Evolutionary conservation across 2,329 filamentous ascomycete species (phyloP), one percentile per base, ranked within the genome.

Genomic region (Sporothrix sp.): DNA sequence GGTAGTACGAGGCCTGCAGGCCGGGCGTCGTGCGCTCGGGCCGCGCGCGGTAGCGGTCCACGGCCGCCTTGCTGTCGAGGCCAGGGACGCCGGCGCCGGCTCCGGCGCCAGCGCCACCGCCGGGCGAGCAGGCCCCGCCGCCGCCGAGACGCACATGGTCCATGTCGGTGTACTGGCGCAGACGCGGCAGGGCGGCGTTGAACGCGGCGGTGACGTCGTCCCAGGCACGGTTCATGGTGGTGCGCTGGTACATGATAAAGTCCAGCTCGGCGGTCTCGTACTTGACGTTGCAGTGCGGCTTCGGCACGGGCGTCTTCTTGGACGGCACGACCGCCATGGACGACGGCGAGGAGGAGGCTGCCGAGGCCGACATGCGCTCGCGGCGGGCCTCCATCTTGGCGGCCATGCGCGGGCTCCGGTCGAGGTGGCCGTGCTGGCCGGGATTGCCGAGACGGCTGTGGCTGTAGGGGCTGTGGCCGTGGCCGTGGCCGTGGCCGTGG

Each of bases 201-300:
- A 58, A 59, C 1, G 55, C 32, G 7, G 51, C 48, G 9, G 56
- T 57, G 11, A 59, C 55, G 32, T 57, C 55, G 50, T 56, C 55
- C 57, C 57, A 59, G 4, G 55, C 50, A 9, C 57, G 52, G 51
- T 58, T 58, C 42, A 54, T 54, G 52, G 53, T 59, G 35, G 52
- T 56, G 16, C 57, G 57, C 55, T 57, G 54, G 51, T 59, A 59
- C 56, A 59, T 56, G 55, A 59, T 58, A 36, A 57, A 59, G 54
- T 59, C 57, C 5, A 58, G 54, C 56, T 58, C 55, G 43, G 55
- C 56, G 14, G 55, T 57, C 51, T 57, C 55, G 52, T 59, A 59
- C 51, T 59, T 59, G 54, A 58, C 54, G 47, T 59, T 59, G 53
- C 55, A 57, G 51, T 59, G 57, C 13, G 55, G 55, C 50, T 48